phyloP scores from a whole-genome alignment of 2,329 filamentous ascomycete genomes.

The Talaromyces sp. region DNA sequence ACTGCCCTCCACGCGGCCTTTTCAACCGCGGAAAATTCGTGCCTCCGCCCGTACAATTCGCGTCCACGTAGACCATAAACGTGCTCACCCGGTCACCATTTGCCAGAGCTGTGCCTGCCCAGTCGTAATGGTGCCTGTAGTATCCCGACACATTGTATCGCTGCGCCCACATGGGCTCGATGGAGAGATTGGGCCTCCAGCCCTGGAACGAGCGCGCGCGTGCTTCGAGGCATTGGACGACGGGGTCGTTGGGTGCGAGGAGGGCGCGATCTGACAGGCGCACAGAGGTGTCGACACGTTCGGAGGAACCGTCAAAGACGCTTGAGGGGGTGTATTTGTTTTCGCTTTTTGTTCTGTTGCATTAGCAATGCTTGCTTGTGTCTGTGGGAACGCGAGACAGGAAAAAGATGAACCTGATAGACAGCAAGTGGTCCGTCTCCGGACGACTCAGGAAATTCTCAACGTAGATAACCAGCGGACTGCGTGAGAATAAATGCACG shows the following conservation, averaged over 20 bases:
- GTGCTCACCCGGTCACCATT: slow-evolving; percentile 44
- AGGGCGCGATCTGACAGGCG: slow-evolving; percentile 50
- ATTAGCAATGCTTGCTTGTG: background rate
- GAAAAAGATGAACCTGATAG: slow-evolving; percentile 42
- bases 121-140: slow-evolving; percentile 58
- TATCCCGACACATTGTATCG: slow-evolving; percentile 54
- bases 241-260: slow-evolving; percentile 38
- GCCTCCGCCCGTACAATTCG: slow-evolving; percentile 51
- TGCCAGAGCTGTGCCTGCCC: slow-evolving; percentile 38
- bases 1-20: slow-evolving; percentile 38
- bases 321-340: slow-evolving; percentile 51
- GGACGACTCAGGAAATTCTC: slow-evolving; percentile 47
- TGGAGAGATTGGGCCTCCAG: slow-evolving; percentile 53
- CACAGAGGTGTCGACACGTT: slow-evolving; percentile 43
- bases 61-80: slow-evolving; percentile 57
- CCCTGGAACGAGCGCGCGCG: slow-evolving; percentile 56
- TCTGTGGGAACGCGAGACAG: background rate
- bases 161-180: slow-evolving; percentile 58
- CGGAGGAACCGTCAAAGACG: slow-evolving; percentile 45
- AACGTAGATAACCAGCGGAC: slow-evolving; percentile 55
- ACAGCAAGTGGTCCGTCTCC: slow-evolving; percentile 48
- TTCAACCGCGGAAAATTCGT: slow-evolving; percentile 54
- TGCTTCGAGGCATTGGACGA: slow-evolving; percentile 54
- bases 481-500: slow-evolving; percentile 47
- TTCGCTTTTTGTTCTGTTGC: slow-evolving; percentile 24